Evolutionary conservation across 257 asterid species (phyloP).

Genomic region (Nemophila menziesii): DNA sequence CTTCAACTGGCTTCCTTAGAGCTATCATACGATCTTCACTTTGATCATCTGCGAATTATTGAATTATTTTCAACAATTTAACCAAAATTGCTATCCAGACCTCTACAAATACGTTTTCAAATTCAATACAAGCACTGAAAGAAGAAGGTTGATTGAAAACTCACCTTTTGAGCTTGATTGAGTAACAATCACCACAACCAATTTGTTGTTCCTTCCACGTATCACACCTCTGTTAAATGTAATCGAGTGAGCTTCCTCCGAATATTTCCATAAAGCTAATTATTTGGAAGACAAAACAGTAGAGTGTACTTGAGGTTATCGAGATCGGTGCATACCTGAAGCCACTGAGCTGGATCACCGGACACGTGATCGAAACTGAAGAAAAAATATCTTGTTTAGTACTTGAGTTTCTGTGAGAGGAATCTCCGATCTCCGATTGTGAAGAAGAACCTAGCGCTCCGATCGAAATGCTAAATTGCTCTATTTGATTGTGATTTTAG

Average conservation of each 20-base stretch:
- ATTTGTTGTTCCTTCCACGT: slow-evolving; percentile 71
- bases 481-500: too few species aligned
- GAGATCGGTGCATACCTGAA: slow-evolving; percentile 84
- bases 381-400: too few species aligned
- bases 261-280: too few species aligned
- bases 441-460: too few species aligned
- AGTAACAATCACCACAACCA: slow-evolving; percentile 66
- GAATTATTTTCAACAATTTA: too few species aligned
- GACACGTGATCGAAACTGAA: slow-evolving; percentile 55
- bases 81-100: neutral
- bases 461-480: too few species aligned
- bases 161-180: slow-evolving; percentile 53
- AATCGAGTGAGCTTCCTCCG: too few species aligned
- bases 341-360: slow-evolving; percentile 97
- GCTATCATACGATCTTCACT: slow-evolving; percentile 88
- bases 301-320: slow-evolving; percentile 69
- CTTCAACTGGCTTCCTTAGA: slow-evolving; percentile 85
- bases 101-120: neutral
- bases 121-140: too few species aligned
- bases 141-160: too few species aligned
- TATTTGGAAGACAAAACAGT: neutral
- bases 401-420: too few species aligned
- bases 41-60: slow-evolving; percentile 79
- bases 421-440: too few species aligned
- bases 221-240: slow-evolving; percentile 62